Percentiles rank a stretch among this genome's conserved stretches.
These are phyloP conservation scores for Pseudotsuga menziesii DNA, from an alignment of 75 land plant species.

Conservation along the genomic window DNA sequence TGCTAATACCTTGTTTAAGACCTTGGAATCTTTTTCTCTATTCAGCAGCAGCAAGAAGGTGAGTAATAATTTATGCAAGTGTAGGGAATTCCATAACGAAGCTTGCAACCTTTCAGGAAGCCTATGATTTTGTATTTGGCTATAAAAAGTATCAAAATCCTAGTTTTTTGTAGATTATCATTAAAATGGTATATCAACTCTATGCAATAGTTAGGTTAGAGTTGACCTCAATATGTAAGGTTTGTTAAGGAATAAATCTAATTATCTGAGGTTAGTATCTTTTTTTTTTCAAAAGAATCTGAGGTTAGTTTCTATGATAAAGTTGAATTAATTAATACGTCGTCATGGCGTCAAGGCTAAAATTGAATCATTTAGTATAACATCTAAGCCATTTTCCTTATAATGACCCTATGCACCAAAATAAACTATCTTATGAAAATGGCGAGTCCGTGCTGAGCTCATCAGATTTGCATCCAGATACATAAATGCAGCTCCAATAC, in stretches of 20 bases:
- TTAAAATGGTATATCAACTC: background rate
- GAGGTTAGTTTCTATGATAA: background rate
- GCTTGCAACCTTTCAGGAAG: too few species aligned
- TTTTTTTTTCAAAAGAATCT: too few species aligned
- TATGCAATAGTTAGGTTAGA: background rate
- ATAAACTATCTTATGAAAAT: background rate
- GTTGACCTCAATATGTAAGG: background rate
- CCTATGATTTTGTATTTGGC: too few species aligned
- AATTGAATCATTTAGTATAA: background rate
- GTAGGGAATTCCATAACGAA: too few species aligned
- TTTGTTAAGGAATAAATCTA: slow-evolving; percentile 1
- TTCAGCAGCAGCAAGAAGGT: too few species aligned
- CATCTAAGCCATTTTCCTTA: background rate
- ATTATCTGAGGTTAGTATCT: background rate
- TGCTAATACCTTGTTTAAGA: too few species aligned
- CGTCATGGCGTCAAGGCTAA: background rate
- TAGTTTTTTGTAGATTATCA: background rate
- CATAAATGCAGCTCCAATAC: background rate
- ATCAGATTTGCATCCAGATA: background rate
- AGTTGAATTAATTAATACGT: background rate
- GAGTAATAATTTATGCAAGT: too few species aligned
- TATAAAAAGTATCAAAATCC: background rate
- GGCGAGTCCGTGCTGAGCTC: background rate
- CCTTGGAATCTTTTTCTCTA: too few species aligned
- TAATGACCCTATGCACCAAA: background rate